Percentiles rank a stretch among this genome's conserved stretches.
Evolutionary conservation across 164 flowering plant species (phyloP).

Genomic region (Kingdonia uniflora): DNA sequence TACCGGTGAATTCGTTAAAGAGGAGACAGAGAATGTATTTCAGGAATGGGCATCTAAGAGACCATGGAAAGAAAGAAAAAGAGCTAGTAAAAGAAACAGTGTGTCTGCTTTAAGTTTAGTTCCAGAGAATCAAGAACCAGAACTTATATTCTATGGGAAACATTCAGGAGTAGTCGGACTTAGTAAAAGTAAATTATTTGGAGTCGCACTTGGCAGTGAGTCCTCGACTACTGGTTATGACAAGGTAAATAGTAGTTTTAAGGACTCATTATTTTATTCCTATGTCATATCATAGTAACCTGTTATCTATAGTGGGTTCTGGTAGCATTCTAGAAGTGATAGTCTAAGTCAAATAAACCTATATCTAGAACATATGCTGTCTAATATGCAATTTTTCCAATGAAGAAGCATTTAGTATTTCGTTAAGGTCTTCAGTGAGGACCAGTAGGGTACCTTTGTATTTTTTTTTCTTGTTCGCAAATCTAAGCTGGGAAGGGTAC

Average conservation of each 20-base stretch:
- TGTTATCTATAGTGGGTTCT: too few relatives aligned
- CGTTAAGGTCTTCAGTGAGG: too few relatives aligned
- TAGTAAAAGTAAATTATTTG: constrained; percentile 40
- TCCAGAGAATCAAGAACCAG: constrained; percentile 38
- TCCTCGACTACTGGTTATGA: constrained; percentile 57
- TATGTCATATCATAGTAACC: too few relatives aligned
- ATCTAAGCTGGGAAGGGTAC: too few relatives aligned
- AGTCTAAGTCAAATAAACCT: too few relatives aligned
- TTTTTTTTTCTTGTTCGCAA: too few relatives aligned
- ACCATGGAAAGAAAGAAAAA: constrained; percentile 82
- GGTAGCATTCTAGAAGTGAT: too few relatives aligned
- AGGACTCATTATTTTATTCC: too few relatives aligned
- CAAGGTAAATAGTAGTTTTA: constrained; percentile 63
- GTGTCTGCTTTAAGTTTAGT: constrained; percentile 13
- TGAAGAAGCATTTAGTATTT: too few relatives aligned
- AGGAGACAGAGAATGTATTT: constrained; percentile 28
- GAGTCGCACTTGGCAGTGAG: constrained; percentile 17
- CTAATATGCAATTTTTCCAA: too few relatives aligned
- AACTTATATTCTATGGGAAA: constrained; percentile 73
- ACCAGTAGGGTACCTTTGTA: too few relatives aligned
- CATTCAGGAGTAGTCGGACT: constrained; percentile 78
- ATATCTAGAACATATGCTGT: too few relatives aligned
- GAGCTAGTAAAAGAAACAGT: constrained; percentile 35
- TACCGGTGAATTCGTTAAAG: constrained; percentile 28
- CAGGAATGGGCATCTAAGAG: constrained; percentile 75